Evolutionary conservation across 2,329 filamentous ascomycete species (phyloP).

Genomic region (Dothideomycetes sp.): DNA sequence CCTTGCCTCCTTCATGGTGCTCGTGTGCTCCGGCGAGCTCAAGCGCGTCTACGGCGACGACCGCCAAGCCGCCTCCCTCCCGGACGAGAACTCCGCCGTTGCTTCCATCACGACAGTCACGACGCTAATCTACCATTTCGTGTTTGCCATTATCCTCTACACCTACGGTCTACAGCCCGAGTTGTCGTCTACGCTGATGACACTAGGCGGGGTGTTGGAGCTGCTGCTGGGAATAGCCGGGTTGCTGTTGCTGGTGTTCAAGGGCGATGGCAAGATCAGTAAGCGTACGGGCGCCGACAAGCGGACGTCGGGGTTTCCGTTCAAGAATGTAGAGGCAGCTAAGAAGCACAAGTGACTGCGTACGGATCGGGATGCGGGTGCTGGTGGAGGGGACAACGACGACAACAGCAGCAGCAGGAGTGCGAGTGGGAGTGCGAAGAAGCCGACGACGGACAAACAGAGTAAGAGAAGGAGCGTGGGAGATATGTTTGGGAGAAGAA

Average conservation of each 20-base stretch:
- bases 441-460: neutral
- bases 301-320: conserved; percentile 52
- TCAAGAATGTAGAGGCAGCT: conserved; percentile 46
- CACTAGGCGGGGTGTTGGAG: conserved; percentile 37
- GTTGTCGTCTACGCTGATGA: conserved; percentile 46
- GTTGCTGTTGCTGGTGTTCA: conserved; percentile 51
- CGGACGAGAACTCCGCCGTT: neutral
- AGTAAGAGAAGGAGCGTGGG: neutral
- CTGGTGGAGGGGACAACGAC: too few species aligned
- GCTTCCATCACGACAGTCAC: conserved; percentile 48
- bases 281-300: conserved; percentile 54
- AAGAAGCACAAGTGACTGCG: conserved; percentile 26
- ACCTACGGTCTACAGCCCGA: conserved; percentile 45
- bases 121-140: conserved; percentile 54
- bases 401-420: too few species aligned
- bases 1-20: conserved; percentile 47
- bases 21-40: conserved; percentile 29
- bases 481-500: neutral
- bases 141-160: conserved; percentile 54
- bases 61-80: neutral
- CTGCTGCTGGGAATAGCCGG: conserved; percentile 46
- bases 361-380: too few species aligned
- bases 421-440: too few species aligned
- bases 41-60: neutral
- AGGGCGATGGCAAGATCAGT: conserved; percentile 45